These are phyloP conservation scores for Apocynum venetum DNA, from an alignment of 257 asterid species.

Conservation along the genomic window DNA sequence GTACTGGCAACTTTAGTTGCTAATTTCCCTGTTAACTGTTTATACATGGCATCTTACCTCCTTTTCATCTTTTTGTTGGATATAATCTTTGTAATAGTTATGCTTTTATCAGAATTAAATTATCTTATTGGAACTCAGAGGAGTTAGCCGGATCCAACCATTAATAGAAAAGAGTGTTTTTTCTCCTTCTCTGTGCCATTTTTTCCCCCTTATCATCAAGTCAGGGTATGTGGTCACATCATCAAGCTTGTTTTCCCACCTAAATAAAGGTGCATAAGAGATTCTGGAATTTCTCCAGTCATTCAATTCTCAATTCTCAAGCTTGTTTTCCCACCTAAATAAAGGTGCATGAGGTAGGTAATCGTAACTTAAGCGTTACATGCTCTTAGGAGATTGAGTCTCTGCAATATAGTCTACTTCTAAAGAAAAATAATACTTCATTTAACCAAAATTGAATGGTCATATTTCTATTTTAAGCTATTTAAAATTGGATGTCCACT, in stretches of 20 bases:
- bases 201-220: not conserved
- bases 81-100: no score
- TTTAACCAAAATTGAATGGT: no score
- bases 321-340: not conserved
- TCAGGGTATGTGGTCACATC: not conserved
- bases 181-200: not conserved
- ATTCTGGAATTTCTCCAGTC: not conserved
- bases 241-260: not conserved
- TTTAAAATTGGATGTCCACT: no score
- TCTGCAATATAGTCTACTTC: not conserved
- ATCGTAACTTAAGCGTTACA: not conserved
- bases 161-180: not conserved
- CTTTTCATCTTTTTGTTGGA: not conserved
- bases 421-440: no score
- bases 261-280: not conserved
- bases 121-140: not conserved
- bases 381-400: not conserved
- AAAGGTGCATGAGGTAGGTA: not conserved
- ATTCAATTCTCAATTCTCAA: slow-evolving; percentile 2
- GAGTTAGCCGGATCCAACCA: not conserved
- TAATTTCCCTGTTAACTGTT: not conserved
- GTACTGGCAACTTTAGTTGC: no score
- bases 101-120: not conserved
- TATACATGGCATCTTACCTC: not conserved
- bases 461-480: no score